phyloP scores from a whole-genome alignment of 2,329 filamentous ascomycete genomes.

The Colletotrichum karsti region DNA sequence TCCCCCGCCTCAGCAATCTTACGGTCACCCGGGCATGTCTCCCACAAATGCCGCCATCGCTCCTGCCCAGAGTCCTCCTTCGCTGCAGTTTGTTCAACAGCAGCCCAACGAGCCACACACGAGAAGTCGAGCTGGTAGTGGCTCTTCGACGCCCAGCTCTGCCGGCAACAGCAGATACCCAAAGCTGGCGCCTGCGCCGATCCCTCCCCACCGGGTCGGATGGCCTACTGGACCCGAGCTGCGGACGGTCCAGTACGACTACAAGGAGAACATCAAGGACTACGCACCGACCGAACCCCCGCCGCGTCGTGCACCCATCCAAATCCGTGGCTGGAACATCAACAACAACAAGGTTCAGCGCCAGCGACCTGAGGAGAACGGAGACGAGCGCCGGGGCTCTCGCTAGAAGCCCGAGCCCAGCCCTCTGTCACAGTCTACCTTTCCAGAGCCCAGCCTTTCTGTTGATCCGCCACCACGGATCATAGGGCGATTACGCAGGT shows the following conservation, averaged over 20 bases:
- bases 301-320: constrained; percentile 63
- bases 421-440: background rate
- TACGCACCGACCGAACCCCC: constrained; percentile 63
- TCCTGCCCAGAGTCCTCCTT: constrained; percentile 25
- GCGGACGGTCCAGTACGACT: constrained; percentile 66
- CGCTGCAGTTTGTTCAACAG: constrained; percentile 27
- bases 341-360: constrained; percentile 28
- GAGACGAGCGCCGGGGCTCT: constrained; percentile 30
- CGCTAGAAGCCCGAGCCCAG: constrained; percentile 16
- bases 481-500: too few species aligned
- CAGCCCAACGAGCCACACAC: constrained; percentile 10
- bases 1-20: constrained; percentile 4
- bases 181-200: constrained; percentile 66
- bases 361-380: constrained; percentile 22
- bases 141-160: constrained; percentile 28
- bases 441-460: background rate
- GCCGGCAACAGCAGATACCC: constrained; percentile 47
- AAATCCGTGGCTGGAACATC: constrained; percentile 61
- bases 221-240: constrained; percentile 59
- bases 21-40: constrained; percentile 22
- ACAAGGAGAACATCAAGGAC: constrained; percentile 65
- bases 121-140: constrained; percentile 29
- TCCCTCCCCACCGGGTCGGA: constrained; percentile 58
- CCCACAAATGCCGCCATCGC: constrained; percentile 27
- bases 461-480: too few species aligned